phyloP scores from a whole-genome alignment of 2,329 filamentous ascomycete species.

The Graphilbum ipis-grandicollis region DNA sequence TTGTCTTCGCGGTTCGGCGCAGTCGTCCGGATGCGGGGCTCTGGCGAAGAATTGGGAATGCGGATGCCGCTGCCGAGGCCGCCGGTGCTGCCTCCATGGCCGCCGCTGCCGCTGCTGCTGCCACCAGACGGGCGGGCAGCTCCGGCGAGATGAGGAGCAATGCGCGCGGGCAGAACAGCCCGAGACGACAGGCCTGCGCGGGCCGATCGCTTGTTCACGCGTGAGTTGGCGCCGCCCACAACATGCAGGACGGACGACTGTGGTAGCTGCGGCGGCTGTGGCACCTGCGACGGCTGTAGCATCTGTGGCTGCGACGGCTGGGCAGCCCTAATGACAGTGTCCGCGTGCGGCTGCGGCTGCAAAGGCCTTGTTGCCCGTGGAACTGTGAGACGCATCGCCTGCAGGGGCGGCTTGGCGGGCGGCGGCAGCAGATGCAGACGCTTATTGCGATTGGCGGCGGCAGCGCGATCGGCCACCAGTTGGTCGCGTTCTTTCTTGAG shows the following conservation, averaged over 20 bases:
- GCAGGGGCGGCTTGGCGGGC: slow-evolving; percentile 10
- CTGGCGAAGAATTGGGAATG: slow-evolving; percentile 4
- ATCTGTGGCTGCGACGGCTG: slow-evolving; percentile 10
- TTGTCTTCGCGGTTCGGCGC: slow-evolving; percentile 65
- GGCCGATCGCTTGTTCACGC: slow-evolving; percentile 4
- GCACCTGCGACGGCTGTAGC: background rate
- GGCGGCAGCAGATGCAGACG: slow-evolving; percentile 23
- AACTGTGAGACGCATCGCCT: background rate
- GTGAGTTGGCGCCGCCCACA: background rate
- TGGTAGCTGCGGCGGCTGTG: background rate
- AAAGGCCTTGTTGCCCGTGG: background rate
- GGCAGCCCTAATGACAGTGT: slow-evolving; percentile 15
- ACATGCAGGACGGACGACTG: slow-evolving; percentile 1
- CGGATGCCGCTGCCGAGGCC: slow-evolving; percentile 1
- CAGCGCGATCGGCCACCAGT: slow-evolving; percentile 29
- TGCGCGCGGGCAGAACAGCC: slow-evolving; percentile 10
- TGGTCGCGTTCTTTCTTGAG: slow-evolving; percentile 31
- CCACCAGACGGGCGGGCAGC: background rate
- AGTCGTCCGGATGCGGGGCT: slow-evolving; percentile 23
- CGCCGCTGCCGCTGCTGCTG: background rate
- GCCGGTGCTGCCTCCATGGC: background rate
- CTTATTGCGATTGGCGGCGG: slow-evolving; percentile 19
- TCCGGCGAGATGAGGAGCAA: slow-evolving; percentile 6
- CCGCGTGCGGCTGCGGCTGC: slow-evolving; percentile 12
- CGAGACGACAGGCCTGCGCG: background rate